Evolutionary conservation across 306 rosid genomes (phyloP).

Genomic region (Glycyrrhiza uralensis): DNA sequence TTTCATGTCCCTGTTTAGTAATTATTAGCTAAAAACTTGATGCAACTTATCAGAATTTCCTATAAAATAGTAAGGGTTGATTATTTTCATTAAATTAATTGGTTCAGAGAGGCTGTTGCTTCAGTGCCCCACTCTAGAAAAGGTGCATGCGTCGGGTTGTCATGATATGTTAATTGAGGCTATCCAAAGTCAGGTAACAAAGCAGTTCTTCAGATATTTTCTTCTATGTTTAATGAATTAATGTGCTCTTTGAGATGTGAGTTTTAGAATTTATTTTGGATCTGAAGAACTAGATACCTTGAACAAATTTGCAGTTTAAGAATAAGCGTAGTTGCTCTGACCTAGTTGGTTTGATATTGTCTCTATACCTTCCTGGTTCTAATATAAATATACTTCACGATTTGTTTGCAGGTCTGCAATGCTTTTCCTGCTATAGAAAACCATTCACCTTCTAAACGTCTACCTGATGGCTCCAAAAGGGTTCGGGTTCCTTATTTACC

Average conservation of each 20-base stretch:
- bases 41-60: not conserved
- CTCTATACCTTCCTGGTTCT: conserved; percentile 4
- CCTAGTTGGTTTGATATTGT: not conserved
- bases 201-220: not conserved
- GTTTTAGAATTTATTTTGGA: not conserved
- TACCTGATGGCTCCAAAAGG: conserved; percentile 94
- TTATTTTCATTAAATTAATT: conserved; percentile 4
- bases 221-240: not conserved
- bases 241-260: not conserved
- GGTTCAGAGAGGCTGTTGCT: conserved; percentile 76
- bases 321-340: not conserved
- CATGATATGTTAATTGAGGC: conserved; percentile 52
- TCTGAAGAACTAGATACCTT: not conserved
- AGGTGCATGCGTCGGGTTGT: conserved; percentile 84
- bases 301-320: not conserved
- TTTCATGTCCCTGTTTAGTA: conserved; percentile 19
- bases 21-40: not conserved
- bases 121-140: conserved; percentile 71
- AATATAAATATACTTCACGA: conserved; percentile 2
- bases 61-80: not conserved
- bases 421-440: conserved; percentile 41
- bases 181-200: conserved; percentile 72
- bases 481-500: conserved; percentile 65
- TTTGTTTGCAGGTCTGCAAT: conserved; percentile 53
- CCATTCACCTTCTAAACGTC: conserved; percentile 66